A percentile compares a stretch with the other conserved stretches of the same genome.
These are phyloP conservation scores for Fomitopsis betulina DNA, from an alignment of 1,284 basidiomycete species.

Conservation along the genomic window DNA sequence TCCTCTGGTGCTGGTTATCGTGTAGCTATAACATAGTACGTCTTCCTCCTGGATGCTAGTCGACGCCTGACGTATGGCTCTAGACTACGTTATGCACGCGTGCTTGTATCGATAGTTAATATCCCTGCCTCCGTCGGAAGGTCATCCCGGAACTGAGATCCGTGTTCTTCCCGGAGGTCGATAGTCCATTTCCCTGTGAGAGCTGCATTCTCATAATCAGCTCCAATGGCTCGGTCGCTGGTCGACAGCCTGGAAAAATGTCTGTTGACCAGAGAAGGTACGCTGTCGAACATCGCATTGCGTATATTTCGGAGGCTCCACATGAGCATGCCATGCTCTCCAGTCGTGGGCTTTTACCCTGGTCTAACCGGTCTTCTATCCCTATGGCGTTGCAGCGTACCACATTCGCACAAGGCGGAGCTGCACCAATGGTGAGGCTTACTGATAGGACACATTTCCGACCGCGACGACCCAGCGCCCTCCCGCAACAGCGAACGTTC, in stretches of 20 bases:
- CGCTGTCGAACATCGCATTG: neutral
- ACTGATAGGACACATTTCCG: neutral
- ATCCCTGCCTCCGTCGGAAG: neutral
- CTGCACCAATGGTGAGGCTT: neutral
- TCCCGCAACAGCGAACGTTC: neutral
- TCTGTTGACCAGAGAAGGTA: neutral
- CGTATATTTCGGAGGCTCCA: neutral
- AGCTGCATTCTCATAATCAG: neutral
- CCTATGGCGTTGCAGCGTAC: neutral
- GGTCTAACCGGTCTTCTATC: neutral
- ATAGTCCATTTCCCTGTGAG: neutral
- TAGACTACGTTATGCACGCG: neutral
- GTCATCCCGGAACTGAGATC: neutral
- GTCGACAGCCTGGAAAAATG: too few species aligned
- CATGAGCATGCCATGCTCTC: neutral
- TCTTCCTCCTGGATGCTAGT: slow-evolving; percentile 6
- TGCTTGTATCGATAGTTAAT: neutral
- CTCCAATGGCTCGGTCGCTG: neutral
- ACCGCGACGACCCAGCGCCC: neutral
- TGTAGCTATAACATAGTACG: neutral
- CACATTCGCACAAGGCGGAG: too few species aligned
- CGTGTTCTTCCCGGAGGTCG: neutral
- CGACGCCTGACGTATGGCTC: neutral
- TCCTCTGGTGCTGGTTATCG: neutral
- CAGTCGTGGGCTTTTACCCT: neutral